These are phyloP conservation scores for Hippophae rhamnoides DNA, from an alignment of 306 rosid genomes.

Conservation along the genomic window DNA sequence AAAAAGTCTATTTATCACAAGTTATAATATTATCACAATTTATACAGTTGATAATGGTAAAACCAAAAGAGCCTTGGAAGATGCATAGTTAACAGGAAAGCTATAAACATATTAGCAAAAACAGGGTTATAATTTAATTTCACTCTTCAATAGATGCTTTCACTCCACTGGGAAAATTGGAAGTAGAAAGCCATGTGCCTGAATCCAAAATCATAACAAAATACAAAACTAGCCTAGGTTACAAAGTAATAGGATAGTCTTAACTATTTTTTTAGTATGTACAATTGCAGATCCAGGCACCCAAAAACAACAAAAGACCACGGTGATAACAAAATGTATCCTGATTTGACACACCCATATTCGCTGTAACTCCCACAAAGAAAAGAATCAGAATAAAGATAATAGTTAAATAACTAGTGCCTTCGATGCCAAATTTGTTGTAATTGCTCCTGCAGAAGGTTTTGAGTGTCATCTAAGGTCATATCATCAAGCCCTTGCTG, in stretches of 20 bases:
- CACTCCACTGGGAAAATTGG: slow-evolving; percentile 1
- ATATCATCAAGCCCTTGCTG: slow-evolving; percentile 19
- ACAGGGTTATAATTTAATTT: background rate
- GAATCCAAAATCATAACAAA: slow-evolving; percentile 15
- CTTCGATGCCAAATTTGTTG: slow-evolving; percentile 39
- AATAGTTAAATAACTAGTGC: slow-evolving; percentile 11
- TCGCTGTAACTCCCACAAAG: slow-evolving; percentile 17
- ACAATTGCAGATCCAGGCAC: slow-evolving; percentile 39
- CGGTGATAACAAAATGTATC: slow-evolving; percentile 10
- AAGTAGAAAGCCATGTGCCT: slow-evolving; percentile 5
- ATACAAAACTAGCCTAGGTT: slow-evolving; percentile 2
- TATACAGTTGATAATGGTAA: no score
- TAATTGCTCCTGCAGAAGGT: slow-evolving; percentile 30
- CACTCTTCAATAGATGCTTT: background rate
- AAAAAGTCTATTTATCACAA: no score
- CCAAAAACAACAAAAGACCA: slow-evolving; percentile 13
- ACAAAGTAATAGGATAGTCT: slow-evolving; percentile 11
- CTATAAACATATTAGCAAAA: no score
- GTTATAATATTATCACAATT: no score
- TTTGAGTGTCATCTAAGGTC: slow-evolving; percentile 13
- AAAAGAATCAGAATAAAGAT: background rate
- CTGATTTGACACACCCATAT: slow-evolving; percentile 26
- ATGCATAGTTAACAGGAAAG: no score
- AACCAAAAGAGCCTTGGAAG: no score
- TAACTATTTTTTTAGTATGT: slow-evolving; percentile 29